Evolutionary conservation across 768 basidiomycete species (phyloP), one percentile per base, ranked within the genome.

Genomic region (Tephrocybe sp.): DNA sequence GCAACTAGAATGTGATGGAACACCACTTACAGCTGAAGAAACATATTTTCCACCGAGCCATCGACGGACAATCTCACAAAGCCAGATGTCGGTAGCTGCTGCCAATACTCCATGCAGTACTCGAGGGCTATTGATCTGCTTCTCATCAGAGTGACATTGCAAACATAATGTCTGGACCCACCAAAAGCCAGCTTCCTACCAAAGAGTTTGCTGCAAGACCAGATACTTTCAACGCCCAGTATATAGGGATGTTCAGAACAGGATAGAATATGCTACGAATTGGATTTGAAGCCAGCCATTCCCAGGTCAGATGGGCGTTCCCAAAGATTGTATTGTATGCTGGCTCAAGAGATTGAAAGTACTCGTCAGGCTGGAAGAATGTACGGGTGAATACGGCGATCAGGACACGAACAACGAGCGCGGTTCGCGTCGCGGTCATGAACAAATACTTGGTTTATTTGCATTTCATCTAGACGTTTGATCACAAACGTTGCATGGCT

Each of bases 331-430:
- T 69, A 48, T 76, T 77, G 65, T 98, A 89, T 0, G 97, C 97
- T 38, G 91, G 88, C 64, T 99, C 97, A 36, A 98, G 77, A 5
- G 93, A 81, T 64, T 99, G 97, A 60, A 88, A 98, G 67, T 89
- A 96, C 68, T 98, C 97, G 67, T 99, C 97, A 8, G 97, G 94
- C 65, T 98, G 95, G 65, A 98, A 98, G 71, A 88, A 89, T 4
- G 94, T 92, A 46, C 78, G 77, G 0, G 92, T 94, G 32, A 71
- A 68, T 26, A 95, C 62, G 0, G 91, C 86, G 37, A 90, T 71
- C 7, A 70, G 50, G 43, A 89, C 64, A 38, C 89, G 83, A 55
- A 83, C 60, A 18, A 59, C 46, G 25, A 85, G 48, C n/a, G 79
- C 73, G 44, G 76, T 51, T 42, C 46, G 54, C 26, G 62, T 57